Evolutionary conservation across 2,329 filamentous ascomycete species (phyloP).

Genomic region (Talaromyces amestolkiae): DNA sequence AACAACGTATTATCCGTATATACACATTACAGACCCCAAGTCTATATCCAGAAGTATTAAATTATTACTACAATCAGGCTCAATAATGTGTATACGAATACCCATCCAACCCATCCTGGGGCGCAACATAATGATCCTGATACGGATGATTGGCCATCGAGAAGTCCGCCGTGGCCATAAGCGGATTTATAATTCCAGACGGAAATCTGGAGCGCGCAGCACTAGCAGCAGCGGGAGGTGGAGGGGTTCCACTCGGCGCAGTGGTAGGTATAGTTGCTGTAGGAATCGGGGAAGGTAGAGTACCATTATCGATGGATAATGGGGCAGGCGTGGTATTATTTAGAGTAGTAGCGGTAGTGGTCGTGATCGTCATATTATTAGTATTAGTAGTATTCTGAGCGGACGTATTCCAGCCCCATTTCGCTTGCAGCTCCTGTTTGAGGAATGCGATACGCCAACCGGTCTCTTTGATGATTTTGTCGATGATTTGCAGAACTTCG

Average conservation of each 20-base stretch:
- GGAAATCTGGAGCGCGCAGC: slow-evolving; percentile 33
- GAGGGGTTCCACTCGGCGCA: slow-evolving; percentile 27
- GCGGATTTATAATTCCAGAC: slow-evolving; percentile 63
- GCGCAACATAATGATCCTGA: slow-evolving; percentile 74
- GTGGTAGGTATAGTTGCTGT: slow-evolving; percentile 17
- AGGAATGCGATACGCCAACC: slow-evolving; percentile 75
- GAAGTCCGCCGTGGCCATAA: slow-evolving; percentile 71
- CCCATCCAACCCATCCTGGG: slow-evolving; percentile 42
- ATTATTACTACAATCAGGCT: background rate
- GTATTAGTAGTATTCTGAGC: background rate
- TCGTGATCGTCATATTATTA: background rate
- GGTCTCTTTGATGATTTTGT: slow-evolving; percentile 70
- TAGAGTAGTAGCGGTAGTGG: background rate
- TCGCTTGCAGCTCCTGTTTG: slow-evolving; percentile 68
- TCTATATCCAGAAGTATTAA: background rate
- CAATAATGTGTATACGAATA: slow-evolving; percentile 25
- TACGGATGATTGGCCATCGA: slow-evolving; percentile 76
- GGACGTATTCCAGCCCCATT: slow-evolving; percentile 68
- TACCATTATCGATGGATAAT: slow-evolving; percentile 15
- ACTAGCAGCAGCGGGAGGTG: slow-evolving; percentile 21
- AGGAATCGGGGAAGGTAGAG: background rate
- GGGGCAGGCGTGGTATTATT: background rate
- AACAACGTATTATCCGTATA: background rate
- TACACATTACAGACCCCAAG: background rate
- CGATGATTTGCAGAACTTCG: slow-evolving; percentile 75